Evolutionary conservation across 306 rosid species (phyloP), one percentile per base, ranked within the genome.

Genomic region (Malus sieversii): DNA sequence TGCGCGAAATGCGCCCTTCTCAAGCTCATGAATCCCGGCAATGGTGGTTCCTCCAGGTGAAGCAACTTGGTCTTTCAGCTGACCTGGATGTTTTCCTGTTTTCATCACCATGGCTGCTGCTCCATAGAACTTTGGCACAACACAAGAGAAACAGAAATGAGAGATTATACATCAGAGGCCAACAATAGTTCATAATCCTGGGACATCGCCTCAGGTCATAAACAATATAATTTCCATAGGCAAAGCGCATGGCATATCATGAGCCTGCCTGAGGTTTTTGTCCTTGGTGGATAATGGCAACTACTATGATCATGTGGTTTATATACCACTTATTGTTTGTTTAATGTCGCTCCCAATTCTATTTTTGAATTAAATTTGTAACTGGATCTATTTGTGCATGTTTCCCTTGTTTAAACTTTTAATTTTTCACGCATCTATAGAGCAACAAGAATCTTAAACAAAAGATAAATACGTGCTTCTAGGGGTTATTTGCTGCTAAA

Each of bases 11-110:
- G 29, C 29, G 3, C 29, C 29, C 29, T 85, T 92, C 80, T 95
- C 97, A 82, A 95, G 81, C 78, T 90, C 97, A 68, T 95, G 97
- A 82, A 92, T 60, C 20, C 99, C 97, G 8, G 96, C 61, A 74
- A 95, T 92, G 27, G 99, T 95, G 30, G 96, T 95, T 82, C 96
- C 97, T 11, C 93, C 97, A 3, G 97, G 92, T 57, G 99, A 95
- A 55, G 96, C 79, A 29, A 88, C 97, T 14, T 95, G 95, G 52
- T 92, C 97, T 81, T 93, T 93, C 69, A 93, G 97, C 78, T 92
- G 92, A 42, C 92, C 97, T 9, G 96, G 92, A 79, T 92, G 97
- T 86, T 88, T 92, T 75, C 93, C 91, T 16, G 81, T 72, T 63
- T 81, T 79, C 23, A 72, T 68, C 68, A 84, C 88, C 98, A 92